Evolutionary conservation across 148 eudicot genomes (phyloP).

Genomic region (Cornus kousa): DNA sequence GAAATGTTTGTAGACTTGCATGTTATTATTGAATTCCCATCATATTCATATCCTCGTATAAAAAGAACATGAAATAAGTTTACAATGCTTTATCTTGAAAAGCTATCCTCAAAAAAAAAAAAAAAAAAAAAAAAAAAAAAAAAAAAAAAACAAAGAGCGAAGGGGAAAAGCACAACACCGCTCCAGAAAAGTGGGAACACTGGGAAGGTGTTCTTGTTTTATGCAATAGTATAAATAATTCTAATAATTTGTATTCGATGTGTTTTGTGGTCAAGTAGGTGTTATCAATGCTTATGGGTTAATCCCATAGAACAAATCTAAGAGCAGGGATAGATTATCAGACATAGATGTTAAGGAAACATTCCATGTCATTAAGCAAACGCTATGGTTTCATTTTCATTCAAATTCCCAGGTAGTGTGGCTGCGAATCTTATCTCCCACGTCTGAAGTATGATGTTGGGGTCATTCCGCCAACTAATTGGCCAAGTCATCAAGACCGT

Average conservation of each 20-base stretch:
- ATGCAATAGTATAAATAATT: no score
- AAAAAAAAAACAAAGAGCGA: no score
- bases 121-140: no score
- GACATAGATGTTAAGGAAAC: neutral
- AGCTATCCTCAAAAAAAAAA: no score
- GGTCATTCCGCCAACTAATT: conserved; percentile 41
- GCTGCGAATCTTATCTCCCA: conserved; percentile 15
- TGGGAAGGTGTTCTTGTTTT: no score
- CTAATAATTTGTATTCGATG: neutral
- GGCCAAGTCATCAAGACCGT: conserved; percentile 35
- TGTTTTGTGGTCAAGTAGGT: neutral
- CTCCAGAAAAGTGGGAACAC: no score
- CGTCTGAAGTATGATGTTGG: conserved; percentile 24
- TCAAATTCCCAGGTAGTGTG: conserved; percentile 16
- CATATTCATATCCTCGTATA: no score
- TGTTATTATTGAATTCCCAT: no score
- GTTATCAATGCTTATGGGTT: neutral
- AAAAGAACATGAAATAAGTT: no score
- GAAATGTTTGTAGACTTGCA: no score
- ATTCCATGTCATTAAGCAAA: neutral
- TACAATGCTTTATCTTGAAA: no score
- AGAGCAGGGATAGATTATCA: neutral
- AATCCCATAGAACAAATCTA: neutral
- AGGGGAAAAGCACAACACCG: no score
- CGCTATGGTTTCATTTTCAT: conserved; percentile 23